Evolutionary conservation across 2,329 filamentous ascomycete species (phyloP), one percentile per base, ranked within the genome.

Genomic region (Davidsoniella eucalypti): DNA sequence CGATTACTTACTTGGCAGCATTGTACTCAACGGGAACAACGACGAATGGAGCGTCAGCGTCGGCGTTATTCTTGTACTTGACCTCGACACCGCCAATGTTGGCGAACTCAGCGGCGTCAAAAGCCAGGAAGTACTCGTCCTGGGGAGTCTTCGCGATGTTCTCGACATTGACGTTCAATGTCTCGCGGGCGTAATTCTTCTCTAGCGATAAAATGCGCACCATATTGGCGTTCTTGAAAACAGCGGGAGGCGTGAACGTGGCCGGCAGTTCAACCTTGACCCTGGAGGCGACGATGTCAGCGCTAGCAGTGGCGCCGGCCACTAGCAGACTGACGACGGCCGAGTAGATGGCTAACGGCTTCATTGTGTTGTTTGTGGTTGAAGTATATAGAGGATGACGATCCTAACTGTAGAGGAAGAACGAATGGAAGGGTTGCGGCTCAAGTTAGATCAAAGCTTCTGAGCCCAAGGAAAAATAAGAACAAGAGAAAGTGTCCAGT

Each of bases 181-280:
- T 83, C 67, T 96, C 90, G 62, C 87, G 82, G 50, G 81, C 80
- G 61, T 92, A 96, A 57, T 80, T 84, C 72, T 95, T 96, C 67
- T 96, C 90, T 52, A 95, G 68, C 57, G 94, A 94, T 61, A 93
- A 82, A 56, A 84, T 81, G 60, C 92, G 84, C 47, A 96, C 83
- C 26, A 96, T 67, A 64, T 98, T 96, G 65, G 75, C 75, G 67
- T 98, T 95, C 69, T 88, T 87, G 71, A 94, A 98, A 57, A 88
- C 84, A 5, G 44, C 49, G 4, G 88, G 83, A 49, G 90, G 87
- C 65, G 77, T 82, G 70, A 95, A 94, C 54, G 73, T 72, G 57
- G 75, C 65, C 41, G 79, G 77, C 54, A 78, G 69, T 50, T 70
- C 72, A 59, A 73, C 64, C 63, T 77, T 77, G 56, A 78, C 75